Evolutionary conservation across 1,139 yeast species (phyloP), one percentile per base, ranked within the genome.

Genomic region (Saccharomyces hybrid): DNA sequence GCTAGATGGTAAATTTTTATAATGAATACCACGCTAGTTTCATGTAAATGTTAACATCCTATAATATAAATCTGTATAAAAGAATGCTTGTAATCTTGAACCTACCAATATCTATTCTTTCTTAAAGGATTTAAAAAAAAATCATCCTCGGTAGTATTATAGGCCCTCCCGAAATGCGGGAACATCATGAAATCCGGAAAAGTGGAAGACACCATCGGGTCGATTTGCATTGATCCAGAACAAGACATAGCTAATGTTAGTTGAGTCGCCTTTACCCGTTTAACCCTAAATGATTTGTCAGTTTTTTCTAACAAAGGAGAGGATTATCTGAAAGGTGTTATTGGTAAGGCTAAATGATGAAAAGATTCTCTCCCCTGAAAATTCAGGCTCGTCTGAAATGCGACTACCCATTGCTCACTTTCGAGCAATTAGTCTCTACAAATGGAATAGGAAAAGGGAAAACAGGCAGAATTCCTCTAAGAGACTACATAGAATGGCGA

Each of bases 271-370:
- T 9, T 9, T 20, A 20, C 23, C 23, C 23, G 23, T 20, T 20
- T 20, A 20, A 20, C 23, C 23, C 5, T 34, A 14, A 34, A 14
- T 34, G 42, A 9, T 7, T 14, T 34, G 5, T 14, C 11, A 14
- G 42, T 34, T 28, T 86, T 91, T 34, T 14, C 7, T 20, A 20
- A 7, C 41, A 34, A 34, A 9, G 13, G 5, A 7, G n/a, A 5
- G n/a, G n/a, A 13, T 3, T n/a, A 9, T 20, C 25, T 9, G 16
- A 23, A 38, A 38, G n/a, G 25, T 20, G 23, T 6, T 20, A 11
- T 6, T 16, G 44, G 44, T 20, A 9, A 11, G 25, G 11, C 7
- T 2, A 8, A 11, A 38, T 38, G n/a, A 38, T 38, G 44, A 38
- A 16, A 38, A 38, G 25, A 16, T 38, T 38, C 44, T 16, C 3